These are phyloP conservation scores for Fraxinus anomala DNA, from an alignment of 257 asterid species.

Conservation along the genomic window DNA sequence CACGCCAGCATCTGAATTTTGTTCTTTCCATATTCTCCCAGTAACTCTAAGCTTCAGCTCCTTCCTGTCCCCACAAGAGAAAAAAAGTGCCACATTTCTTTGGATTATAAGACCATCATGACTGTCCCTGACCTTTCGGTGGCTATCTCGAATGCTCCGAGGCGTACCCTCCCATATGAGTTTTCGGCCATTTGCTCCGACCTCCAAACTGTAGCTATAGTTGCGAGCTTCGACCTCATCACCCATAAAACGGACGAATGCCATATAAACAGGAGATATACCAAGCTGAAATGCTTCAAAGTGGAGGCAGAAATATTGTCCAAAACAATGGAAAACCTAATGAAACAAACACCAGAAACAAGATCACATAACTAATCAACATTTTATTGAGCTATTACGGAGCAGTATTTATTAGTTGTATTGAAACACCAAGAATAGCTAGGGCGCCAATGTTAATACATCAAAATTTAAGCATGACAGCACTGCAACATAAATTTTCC, in stretches of 20 bases:
- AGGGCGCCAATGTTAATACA: neutral
- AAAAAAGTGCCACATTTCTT: slow-evolving; percentile 43
- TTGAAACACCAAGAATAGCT: neutral
- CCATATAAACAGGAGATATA: slow-evolving; percentile 44
- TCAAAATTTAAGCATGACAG: no score
- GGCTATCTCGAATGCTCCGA: slow-evolving; percentile 41
- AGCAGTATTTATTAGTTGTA: neutral
- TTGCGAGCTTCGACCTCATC: slow-evolving; percentile 43
- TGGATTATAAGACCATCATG: slow-evolving; percentile 44
- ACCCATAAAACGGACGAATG: slow-evolving; percentile 47
- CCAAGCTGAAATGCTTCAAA: slow-evolving; percentile 47
- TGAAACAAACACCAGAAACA: slow-evolving; percentile 7
- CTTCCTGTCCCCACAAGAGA: slow-evolving; percentile 39
- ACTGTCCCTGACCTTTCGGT: slow-evolving; percentile 46
- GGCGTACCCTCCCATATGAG: slow-evolving; percentile 47
- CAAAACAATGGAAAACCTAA: slow-evolving; percentile 49
- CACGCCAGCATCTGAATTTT: slow-evolving; percentile 30
- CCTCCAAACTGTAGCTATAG: slow-evolving; percentile 44
- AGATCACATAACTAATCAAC: neutral
- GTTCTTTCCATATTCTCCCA: slow-evolving; percentile 41
- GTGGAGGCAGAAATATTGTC: slow-evolving; percentile 42
- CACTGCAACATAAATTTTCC: no score
- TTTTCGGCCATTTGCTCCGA: slow-evolving; percentile 45
- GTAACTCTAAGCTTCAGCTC: slow-evolving; percentile 42
- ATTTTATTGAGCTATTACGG: neutral